phyloP scores from a whole-genome alignment of 768 basidiomycete species.

The Termitomyces sp. region DNA sequence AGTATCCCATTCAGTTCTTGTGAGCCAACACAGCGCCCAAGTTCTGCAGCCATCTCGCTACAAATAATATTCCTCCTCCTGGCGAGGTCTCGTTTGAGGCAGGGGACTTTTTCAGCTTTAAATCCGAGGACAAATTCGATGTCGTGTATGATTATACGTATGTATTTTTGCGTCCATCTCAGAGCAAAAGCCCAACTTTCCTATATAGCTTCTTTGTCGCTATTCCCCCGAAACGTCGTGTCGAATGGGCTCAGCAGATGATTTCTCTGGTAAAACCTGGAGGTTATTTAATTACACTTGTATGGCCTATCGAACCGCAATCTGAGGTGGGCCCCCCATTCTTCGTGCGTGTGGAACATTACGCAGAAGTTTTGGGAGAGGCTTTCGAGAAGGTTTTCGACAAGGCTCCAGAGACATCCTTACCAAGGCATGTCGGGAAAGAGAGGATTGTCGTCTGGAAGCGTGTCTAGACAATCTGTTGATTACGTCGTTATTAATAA shows the following conservation, averaged over 20 bases:
- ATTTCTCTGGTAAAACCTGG: slow-evolving; percentile 53
- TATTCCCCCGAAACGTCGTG: slow-evolving; percentile 50
- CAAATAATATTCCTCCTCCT: slow-evolving; percentile 5
- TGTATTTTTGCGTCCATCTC: slow-evolving; percentile 6
- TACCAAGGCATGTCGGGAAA: slow-evolving; percentile 35
- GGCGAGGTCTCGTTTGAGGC: slow-evolving; percentile 33
- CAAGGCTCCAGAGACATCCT: slow-evolving; percentile 38
- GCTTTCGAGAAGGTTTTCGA: slow-evolving; percentile 43
- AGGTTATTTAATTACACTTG: slow-evolving; percentile 55
- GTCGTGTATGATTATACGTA: slow-evolving; percentile 69
- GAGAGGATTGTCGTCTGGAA: slow-evolving; percentile 56
- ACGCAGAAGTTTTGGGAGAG: slow-evolving; percentile 16
- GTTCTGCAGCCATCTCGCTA: background rate
- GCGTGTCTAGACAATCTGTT: background rate
- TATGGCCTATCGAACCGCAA: slow-evolving; percentile 48
- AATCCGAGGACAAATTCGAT: slow-evolving; percentile 38
- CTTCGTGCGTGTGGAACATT: slow-evolving; percentile 53
- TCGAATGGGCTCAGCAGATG: slow-evolving; percentile 57
- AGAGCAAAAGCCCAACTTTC: too few relatives aligned
- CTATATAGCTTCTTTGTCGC: slow-evolving; percentile 67
- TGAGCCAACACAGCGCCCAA: background rate
- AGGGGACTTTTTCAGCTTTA: slow-evolving; percentile 52
- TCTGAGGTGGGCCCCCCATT: slow-evolving; percentile 55
- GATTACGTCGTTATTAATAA: background rate
- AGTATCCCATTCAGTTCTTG: background rate